Evolutionary conservation across 148 eudicot species (phyloP), one percentile per base, ranked within the genome.

Genomic region (Amaranthus hypochondriacus): DNA sequence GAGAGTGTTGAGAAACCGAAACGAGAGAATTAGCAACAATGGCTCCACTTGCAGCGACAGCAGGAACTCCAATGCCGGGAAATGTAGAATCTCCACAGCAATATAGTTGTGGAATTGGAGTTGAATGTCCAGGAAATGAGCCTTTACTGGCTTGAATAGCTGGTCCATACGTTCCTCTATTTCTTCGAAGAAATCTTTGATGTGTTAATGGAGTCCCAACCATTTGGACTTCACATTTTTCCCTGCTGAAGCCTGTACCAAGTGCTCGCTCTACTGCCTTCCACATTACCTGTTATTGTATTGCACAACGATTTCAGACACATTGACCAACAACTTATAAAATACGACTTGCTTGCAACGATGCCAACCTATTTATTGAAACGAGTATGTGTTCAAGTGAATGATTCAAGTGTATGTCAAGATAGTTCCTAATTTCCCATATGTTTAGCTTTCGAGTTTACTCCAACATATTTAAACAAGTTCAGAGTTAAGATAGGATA

Each of bases 31-130:
- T 94, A 47, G 98, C 98, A 61, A 91, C 98, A 75, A 94, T 91
- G 85, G 98, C 98, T 49, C 98, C 97, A 75, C 98, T 94, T 10
- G 98, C 98, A 79, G 98, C 98, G 73, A 94, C 98, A 18, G 98
- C 96, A 55, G 98, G 98, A 72, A 94, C 96, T 62, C 97, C 98
- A 21, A 94, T 94, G 62, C 98, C 98, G 0, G 97, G 98, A 68
- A 94, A 94, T 12, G 97, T 94, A 8, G 97, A 91, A 77, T 94
- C 97, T n/a, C 98, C 97, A 70, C 98, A 94, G 76, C 98, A 89
- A 65, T 80, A 91, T 47, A 94, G 90, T 70, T 88, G 95, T 8
- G 90, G 80, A 72, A 94, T 85, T 8, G 98, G 89, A 6, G 91
- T 89, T 56, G 96, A 61, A 83, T 94, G 97, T 63, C 96, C 98